These are phyloP conservation scores for Arabidopsis hybrid DNA, from an alignment of 441 rosid genomes.

Conservation along the genomic window DNA sequence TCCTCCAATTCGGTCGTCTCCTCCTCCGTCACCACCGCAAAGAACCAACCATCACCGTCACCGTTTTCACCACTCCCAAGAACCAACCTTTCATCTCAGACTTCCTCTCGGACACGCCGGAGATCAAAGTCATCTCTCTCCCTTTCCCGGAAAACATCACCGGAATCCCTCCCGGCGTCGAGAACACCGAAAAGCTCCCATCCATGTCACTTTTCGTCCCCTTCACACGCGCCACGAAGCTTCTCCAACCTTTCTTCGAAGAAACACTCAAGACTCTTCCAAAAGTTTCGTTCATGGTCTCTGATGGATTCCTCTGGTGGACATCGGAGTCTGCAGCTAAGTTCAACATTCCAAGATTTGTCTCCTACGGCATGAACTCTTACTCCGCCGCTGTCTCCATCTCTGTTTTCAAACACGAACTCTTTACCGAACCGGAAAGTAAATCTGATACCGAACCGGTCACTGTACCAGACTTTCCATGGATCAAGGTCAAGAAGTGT, in stretches of 20 bases:
- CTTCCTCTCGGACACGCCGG: constrained; percentile 53
- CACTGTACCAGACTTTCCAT: constrained; percentile 59
- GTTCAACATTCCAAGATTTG: constrained; percentile 63
- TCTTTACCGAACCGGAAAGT: constrained; percentile 34
- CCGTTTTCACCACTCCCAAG: constrained; percentile 71
- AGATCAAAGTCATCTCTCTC: constrained; percentile 50
- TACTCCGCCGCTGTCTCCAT: constrained; percentile 26
- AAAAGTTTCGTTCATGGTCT: constrained; percentile 58
- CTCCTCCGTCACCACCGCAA: constrained; percentile 54
- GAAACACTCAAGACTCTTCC: constrained; percentile 49
- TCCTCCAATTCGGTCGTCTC: constrained; percentile 68
- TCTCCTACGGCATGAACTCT: constrained; percentile 53
- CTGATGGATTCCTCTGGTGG: constrained; percentile 87
- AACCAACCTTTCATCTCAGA: constrained; percentile 60
- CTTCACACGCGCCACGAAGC: constrained; percentile 62
- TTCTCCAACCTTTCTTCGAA: constrained; percentile 66
- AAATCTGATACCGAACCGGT: constrained; percentile 54
- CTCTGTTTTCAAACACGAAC: not conserved
- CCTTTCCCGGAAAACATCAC: constrained; percentile 60
- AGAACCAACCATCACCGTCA: constrained; percentile 47
- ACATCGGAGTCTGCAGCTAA: constrained; percentile 63
- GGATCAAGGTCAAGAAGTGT: constrained; percentile 59
- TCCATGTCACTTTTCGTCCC: constrained; percentile 56
- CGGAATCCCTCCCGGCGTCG: constrained; percentile 58
- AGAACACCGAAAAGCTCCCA: constrained; percentile 74